Evolutionary conservation across 768 basidiomycete species (phyloP).

Genomic region (Tubosaeta sp.): DNA sequence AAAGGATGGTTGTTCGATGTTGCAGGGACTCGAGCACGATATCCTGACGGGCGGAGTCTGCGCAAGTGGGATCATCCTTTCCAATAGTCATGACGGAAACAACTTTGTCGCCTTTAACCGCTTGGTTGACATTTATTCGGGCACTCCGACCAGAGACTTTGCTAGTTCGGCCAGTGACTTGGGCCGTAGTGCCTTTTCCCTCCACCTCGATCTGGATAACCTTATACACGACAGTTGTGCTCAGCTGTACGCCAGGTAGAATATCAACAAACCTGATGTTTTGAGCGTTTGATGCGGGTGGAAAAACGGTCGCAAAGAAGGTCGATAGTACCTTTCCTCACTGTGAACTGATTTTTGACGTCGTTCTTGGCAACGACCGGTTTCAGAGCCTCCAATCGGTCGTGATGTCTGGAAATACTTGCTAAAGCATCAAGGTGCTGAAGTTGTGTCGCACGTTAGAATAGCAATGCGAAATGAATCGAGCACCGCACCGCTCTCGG

Average conservation of each 20-base stretch:
- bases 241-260: not conserved
- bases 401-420: constrained; percentile 42
- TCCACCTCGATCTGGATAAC: constrained; percentile 17
- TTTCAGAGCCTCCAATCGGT: constrained; percentile 46
- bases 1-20: constrained; percentile 8
- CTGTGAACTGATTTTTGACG: constrained; percentile 27
- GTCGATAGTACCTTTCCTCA: constrained; percentile 29
- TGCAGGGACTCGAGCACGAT: constrained; percentile 25
- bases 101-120: constrained; percentile 15
- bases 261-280: constrained; percentile 35
- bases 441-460: constrained; percentile 1
- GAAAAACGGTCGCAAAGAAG: constrained; percentile 40
- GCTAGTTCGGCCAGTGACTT: constrained; percentile 20
- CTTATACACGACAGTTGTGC: constrained; percentile 4
- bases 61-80: constrained; percentile 49
- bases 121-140: constrained; percentile 24
- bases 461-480: not conserved
- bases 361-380: constrained; percentile 43
- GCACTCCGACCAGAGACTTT: constrained; percentile 37
- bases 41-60: constrained; percentile 37
- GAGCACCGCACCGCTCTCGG: constrained; percentile 24
- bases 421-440: constrained; percentile 43
- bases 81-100: constrained; percentile 47
- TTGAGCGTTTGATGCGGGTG: constrained; percentile 38
- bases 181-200: not conserved